These are phyloP conservation scores for Trichocladium uniseriatum DNA, from an alignment of 495 filamentous ascomycete species.

Conservation along the genomic window DNA sequence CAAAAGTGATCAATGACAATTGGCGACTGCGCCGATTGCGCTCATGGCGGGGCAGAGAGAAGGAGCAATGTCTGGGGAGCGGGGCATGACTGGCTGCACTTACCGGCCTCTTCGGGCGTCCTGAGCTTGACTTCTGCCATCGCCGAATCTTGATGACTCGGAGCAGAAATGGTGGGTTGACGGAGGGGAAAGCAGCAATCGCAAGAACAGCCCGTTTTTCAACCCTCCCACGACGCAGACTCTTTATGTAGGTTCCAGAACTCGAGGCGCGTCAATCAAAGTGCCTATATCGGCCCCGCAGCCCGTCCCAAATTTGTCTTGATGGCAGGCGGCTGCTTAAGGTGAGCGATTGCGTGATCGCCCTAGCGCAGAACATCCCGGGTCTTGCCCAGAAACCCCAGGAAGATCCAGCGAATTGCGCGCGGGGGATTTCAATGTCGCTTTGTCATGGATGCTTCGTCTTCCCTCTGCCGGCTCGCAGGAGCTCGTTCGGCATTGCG, in stretches of 20 bases:
- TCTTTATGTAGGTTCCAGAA: slow-evolving; percentile 10
- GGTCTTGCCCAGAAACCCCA: slow-evolving; percentile 16
- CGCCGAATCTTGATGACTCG: slow-evolving; percentile 9
- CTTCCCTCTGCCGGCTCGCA: not conserved
- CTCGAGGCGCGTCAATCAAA: slow-evolving; percentile 8
- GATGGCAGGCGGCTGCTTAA: slow-evolving; percentile 12
- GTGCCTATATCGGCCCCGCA: slow-evolving; percentile 24
- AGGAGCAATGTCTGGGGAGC: not conserved
- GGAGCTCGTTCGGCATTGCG: not conserved
- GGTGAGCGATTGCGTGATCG: slow-evolving; percentile 30
- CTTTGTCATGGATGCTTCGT: slow-evolving; percentile 20
- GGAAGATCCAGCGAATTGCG: slow-evolving; percentile 21
- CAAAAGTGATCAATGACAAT: too few relatives aligned
- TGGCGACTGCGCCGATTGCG: too few relatives aligned
- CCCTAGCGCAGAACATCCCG: slow-evolving; percentile 20
- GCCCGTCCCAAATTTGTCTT: slow-evolving; percentile 17
- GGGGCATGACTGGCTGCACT: slow-evolving; percentile 11
- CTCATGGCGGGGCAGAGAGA: slow-evolving; percentile 5
- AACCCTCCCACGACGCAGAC: slow-evolving; percentile 2
- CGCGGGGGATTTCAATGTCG: slow-evolving; percentile 21
- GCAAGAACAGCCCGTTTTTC: slow-evolving; percentile 5
- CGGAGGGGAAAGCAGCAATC: not conserved
- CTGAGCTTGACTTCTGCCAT: slow-evolving; percentile 32
- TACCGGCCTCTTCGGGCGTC: slow-evolving; percentile 43
- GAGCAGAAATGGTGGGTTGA: slow-evolving; percentile 1